Base-by-base conservation (phyloP, 176 grass and related monocot species). In the Pontederia paniculata region DNA sequence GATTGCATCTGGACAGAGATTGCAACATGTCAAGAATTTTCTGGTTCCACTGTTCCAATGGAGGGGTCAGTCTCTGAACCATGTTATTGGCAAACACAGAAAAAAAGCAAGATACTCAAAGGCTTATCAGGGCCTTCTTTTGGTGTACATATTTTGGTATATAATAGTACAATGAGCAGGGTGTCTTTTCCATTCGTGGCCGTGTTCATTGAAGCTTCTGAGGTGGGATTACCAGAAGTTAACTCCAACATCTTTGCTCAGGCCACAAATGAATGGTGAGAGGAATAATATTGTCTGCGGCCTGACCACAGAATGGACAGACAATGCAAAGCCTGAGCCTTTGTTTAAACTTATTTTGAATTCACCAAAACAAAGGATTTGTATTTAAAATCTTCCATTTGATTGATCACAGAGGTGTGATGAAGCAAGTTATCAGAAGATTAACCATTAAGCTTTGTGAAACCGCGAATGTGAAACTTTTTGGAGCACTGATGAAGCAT, bases 121-220 rank as follows among this genome's bases (percentile, higher is more conserved):
- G 45, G 21, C 55, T 48, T 63, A 71, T 54, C 60, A 63, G 60
- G 46, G 69, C 45, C 45, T 63, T 57, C 46, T 46, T 55, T 72
- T 6, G 7, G 50, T 15, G 28, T 37, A 37, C 28, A 37, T 37
- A 37, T 37, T 37, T 1, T 37, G 28, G 3, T 37, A 62, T 47
- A 61, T 69, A 41, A 44, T 76, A 55, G 54, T 57, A 10, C 69
- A 50, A n/a, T 10, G 56, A 67, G 43, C 12, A 25, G 17, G 57
- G 63, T 62, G 73, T 77, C 75, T 82, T 88, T 88, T 76, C 68
- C 84, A 74, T 64, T 78, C 75, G 16, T 73, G 8, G 75, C 28
- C 78, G 69, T 72, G 66, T 76, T 68, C 48, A 48, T 47, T 60
- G 62, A 69, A 77, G 71, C 54, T 76, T 76, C 21, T 80, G 64